These are phyloP conservation scores for Penicillium sp. DNA, from an alignment of 2,329 filamentous ascomycete genomes.

Conservation along the genomic window DNA sequence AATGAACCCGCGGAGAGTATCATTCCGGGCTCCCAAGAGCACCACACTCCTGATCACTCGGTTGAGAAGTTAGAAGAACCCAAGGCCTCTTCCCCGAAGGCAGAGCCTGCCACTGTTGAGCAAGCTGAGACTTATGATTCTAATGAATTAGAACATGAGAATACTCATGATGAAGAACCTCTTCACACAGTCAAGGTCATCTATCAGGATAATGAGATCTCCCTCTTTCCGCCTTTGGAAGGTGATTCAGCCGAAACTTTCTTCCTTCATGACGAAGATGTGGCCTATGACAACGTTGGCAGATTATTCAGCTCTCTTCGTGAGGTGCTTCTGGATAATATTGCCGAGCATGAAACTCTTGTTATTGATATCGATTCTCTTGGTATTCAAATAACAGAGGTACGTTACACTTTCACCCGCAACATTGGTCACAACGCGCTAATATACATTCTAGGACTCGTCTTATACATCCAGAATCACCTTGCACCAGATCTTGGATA, in stretches of 20 bases:
- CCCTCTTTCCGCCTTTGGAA: constrained; percentile 58
- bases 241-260: constrained; percentile 55
- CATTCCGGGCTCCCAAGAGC: neutral
- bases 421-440: constrained; percentile 12
- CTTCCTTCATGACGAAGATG: constrained; percentile 57
- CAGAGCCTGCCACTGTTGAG: constrained; percentile 1
- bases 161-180: constrained; percentile 5
- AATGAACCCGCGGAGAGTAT: constrained; percentile 18
- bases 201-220: constrained; percentile 59
- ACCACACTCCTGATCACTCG: neutral
- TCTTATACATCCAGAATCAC: constrained; percentile 50
- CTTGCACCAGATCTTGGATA: constrained; percentile 58
- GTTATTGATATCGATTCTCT: constrained; percentile 57
- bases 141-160: constrained; percentile 8
- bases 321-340: constrained; percentile 54
- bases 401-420: constrained; percentile 36
- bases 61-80: constrained; percentile 17
- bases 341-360: constrained; percentile 59
- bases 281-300: constrained; percentile 54
- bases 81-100: constrained; percentile 11
- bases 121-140: constrained; percentile 8
- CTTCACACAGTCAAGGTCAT: constrained; percentile 53
- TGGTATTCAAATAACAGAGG: constrained; percentile 59
- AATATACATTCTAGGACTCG: constrained; percentile 49
- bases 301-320: constrained; percentile 60